Evolutionary conservation across 192 early-diverging fungal genomes (phyloP), one percentile per base, ranked within the genome.

Genomic region (Fimicolochytrium jonesii): DNA sequence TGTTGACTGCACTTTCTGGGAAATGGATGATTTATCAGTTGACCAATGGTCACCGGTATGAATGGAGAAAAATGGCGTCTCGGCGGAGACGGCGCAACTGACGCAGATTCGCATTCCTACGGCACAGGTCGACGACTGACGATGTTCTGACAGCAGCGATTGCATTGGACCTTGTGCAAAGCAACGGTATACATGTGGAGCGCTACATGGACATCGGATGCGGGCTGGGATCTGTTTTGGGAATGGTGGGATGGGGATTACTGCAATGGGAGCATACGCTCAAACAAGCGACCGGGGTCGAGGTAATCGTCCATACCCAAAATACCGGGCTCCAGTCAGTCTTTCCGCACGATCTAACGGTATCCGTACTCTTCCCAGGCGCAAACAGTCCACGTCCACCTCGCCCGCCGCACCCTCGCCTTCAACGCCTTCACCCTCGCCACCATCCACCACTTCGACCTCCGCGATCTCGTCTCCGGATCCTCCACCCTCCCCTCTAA

Each of bases 91-190:
- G n/a, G n/a, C n/a, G n/a, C n/a, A n/a, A n/a, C n/a, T n/a, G n/a
- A n/a, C n/a, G n/a, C n/a, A n/a, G n/a, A n/a, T n/a, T n/a, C n/a
- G n/a, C n/a, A n/a, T n/a, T n/a, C n/a, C n/a, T n/a, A n/a, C n/a
- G 66, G 7, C 74, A 76, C 51, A 45, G 74, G 41, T 68, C 61
- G 56, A 76, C 74, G 5, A 72, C 74, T 18, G 74, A 76, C 57
- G 74, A 76, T 56, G 53, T 71, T 17, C 32, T 15, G 9, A 68
- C 57, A 0, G 69, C 67, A 1, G 66, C 66, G 22, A 46, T 76
- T 20, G 74, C 69, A 4, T 56, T 76, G n/a, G 10, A 53, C 13
- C 45, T 59, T 25, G 22, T 60, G 43, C 25, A 39, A 26, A 44
- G n/a, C 25, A 6, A 56, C 23, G 10, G 22, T 20, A 4, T 36